phyloP scores from a whole-genome alignment of 2,329 filamentous ascomycete species.

The Aspergillus thermomutatus region DNA sequence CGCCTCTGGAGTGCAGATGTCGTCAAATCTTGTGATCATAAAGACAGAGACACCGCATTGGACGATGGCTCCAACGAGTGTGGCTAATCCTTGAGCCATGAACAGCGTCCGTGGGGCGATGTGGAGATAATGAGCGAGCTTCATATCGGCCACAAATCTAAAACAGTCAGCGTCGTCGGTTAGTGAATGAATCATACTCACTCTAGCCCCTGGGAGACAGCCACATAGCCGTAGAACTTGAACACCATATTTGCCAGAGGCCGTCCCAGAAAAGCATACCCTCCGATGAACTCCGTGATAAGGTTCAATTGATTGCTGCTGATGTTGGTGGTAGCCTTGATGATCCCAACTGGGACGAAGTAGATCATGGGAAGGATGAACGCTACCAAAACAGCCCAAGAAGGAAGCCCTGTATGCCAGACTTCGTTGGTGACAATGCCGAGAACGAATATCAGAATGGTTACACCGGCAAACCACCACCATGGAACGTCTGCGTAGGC shows the following conservation, averaged over 20 bases:
- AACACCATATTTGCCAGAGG: constrained; percentile 59
- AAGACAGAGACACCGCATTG: constrained; percentile 51
- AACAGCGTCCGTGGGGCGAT: constrained; percentile 51
- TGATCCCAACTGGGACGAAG: constrained; percentile 47
- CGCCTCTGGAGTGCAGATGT: constrained; percentile 53
- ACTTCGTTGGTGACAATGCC: constrained; percentile 38
- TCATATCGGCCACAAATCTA: constrained; percentile 64
- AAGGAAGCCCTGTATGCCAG: constrained; percentile 46
- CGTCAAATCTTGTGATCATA: constrained; percentile 45
- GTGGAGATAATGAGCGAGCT: constrained; percentile 53
- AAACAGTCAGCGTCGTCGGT: background rate
- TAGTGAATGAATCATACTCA: constrained; percentile 14
- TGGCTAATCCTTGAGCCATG: constrained; percentile 50
- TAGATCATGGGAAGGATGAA: constrained; percentile 46
- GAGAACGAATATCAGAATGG: constrained; percentile 35
- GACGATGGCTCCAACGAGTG: constrained; percentile 48
- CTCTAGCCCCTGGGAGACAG: constrained; percentile 60
- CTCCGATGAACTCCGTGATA: constrained; percentile 48
- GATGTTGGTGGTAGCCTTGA: constrained; percentile 49
- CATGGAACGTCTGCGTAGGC: constrained; percentile 40
- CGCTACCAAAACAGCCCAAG: constrained; percentile 45
- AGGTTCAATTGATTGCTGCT: constrained; percentile 48
- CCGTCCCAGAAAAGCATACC: constrained; percentile 46
- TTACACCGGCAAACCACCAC: constrained; percentile 46
- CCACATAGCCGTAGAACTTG: constrained; percentile 69